Percentiles rank a stretch among this genome's conserved stretches.
phyloP scores from a whole-genome alignment of 2,329 filamentous ascomycete species.

The Botrytis paeoniae region DNA sequence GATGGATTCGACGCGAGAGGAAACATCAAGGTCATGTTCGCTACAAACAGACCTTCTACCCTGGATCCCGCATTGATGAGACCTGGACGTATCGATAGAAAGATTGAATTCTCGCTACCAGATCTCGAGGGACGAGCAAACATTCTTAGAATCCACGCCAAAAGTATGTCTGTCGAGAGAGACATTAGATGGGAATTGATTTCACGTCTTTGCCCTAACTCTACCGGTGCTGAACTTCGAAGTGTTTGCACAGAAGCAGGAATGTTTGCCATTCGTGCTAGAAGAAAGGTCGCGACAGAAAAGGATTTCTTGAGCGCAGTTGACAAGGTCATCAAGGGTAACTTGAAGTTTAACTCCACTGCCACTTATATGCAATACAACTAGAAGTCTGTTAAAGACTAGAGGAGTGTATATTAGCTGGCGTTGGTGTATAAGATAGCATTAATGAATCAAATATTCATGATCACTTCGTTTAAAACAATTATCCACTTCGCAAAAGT shows the following conservation, averaged over 20 bases:
- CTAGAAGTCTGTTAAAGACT: constrained; percentile 48
- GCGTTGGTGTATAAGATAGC: constrained; percentile 36
- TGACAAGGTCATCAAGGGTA: constrained; percentile 99
- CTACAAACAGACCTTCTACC: constrained; percentile 93
- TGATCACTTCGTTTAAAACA: neutral
- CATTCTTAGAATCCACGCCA: constrained; percentile 96
- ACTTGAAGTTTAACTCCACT: constrained; percentile 98
- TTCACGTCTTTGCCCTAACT: constrained; percentile 93
- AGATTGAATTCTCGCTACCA: constrained; percentile 97
- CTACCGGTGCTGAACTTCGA: constrained; percentile 90
- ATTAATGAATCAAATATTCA: constrained; percentile 29
- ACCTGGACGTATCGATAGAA: constrained; percentile 94
- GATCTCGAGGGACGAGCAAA: constrained; percentile 97
- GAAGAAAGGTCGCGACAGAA: constrained; percentile 96
- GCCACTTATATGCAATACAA: constrained; percentile 99
- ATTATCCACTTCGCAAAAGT: neutral
- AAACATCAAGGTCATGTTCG: constrained; percentile 99
- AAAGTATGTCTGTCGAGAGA: constrained; percentile 98
- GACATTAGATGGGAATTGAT: constrained; percentile 99
- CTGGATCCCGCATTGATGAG: constrained; percentile 96
- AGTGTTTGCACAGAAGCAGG: constrained; percentile 97
- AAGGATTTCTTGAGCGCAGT: constrained; percentile 98
- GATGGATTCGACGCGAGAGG: constrained; percentile 95
- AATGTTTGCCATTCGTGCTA: constrained; percentile 94
- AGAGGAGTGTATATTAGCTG: constrained; percentile 36